Evolutionary conservation across 2,329 filamentous ascomycete genomes (phyloP), one percentile per base, ranked within the genome.

Genomic region (Monosporascus cannonballus): DNA sequence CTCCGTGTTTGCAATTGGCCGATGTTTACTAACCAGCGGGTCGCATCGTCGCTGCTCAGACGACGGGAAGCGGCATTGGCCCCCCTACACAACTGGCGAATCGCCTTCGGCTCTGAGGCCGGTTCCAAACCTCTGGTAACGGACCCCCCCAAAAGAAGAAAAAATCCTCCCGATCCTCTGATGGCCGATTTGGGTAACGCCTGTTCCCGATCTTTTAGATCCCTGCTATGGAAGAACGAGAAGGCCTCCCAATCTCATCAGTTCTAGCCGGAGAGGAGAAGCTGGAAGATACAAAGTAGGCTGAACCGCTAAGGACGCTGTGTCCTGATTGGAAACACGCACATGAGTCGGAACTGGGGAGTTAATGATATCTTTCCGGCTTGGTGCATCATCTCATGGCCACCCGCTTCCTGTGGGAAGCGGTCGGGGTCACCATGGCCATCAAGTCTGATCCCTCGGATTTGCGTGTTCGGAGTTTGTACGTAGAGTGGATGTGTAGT

Each of bases 301-400:
- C 24, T 46, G 24, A 46, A 25, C 41, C 18, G 20, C 20, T 38
- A 24, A 24, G 25, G 25, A 39, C 27, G 44, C 17, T 9, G 44
- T 30, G 17, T 8, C 30, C 15, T 51, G 9, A 18, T 42, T 47
- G 17, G 20, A 47, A 27, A 51, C 42, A 51, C 30, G n/a, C 17
- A 46, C 51, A 42, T 27, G 34, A 36, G 42, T 51, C 18, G 47
- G 49, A 48, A 48, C 51, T 52, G 44, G 49, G 48, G 49, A 46
- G 34, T 39, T 34, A 51, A 44, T 15, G 41, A 53, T 51, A 30
- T 53, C 48, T 49, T 17, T 54, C 30, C 60, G 58, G 57, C 52
- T 55, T 42, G 52, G 49, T 56, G 55, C 55, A 58, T 59, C 37
- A 53, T 59, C 50, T 55, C 48, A 47, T 54, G 53, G 55, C 54